phyloP scores from a whole-genome alignment of 2,329 filamentous ascomycete species.

The Purpureocillium takamizusanense region DNA sequence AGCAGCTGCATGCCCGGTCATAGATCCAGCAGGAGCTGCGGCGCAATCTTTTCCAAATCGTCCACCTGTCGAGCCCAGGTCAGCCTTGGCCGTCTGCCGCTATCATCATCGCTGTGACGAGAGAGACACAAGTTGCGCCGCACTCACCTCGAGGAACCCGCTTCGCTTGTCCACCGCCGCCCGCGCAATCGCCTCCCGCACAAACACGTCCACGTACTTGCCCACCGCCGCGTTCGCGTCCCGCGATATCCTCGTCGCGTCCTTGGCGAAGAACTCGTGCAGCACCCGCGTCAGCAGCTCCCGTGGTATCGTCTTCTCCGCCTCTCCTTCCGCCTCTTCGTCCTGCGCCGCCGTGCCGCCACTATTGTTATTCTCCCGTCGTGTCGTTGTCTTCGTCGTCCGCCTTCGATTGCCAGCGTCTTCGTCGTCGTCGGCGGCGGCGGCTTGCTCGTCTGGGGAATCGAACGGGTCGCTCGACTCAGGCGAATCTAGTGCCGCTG shows the following conservation, averaged over 20 bases:
- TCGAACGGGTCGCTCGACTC: constrained; percentile 26
- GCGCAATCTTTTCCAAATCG: constrained; percentile 80
- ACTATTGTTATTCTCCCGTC: too few relatives aligned
- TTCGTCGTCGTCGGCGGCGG: constrained; percentile 11
- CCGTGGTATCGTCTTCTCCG: constrained; percentile 51
- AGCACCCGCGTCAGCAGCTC: constrained; percentile 69
- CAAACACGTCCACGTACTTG: constrained; percentile 86
- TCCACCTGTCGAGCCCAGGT: constrained; percentile 50
- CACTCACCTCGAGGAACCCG: constrained; percentile 64
- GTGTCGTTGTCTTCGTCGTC: constrained; percentile 10
- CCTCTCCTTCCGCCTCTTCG: constrained; percentile 18
- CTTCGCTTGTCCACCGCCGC: constrained; percentile 61
- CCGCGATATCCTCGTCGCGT: constrained; percentile 63
- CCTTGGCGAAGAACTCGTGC: constrained; percentile 68
- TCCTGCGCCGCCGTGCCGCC: background rate
- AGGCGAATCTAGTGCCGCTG: constrained; percentile 12
- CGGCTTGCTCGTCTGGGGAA: constrained; percentile 21
- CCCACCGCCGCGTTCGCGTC: constrained; percentile 70
- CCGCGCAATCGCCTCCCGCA: constrained; percentile 78
- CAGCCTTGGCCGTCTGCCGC: background rate
- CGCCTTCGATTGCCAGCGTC: constrained; percentile 13
- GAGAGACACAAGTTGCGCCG: too few relatives aligned
- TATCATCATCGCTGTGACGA: too few relatives aligned
- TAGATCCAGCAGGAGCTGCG: constrained; percentile 79
- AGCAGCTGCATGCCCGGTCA: constrained; percentile 46